Evolutionary conservation across 495 filamentous ascomycete genomes (phyloP).

Genomic region (Poronia punctata): DNA sequence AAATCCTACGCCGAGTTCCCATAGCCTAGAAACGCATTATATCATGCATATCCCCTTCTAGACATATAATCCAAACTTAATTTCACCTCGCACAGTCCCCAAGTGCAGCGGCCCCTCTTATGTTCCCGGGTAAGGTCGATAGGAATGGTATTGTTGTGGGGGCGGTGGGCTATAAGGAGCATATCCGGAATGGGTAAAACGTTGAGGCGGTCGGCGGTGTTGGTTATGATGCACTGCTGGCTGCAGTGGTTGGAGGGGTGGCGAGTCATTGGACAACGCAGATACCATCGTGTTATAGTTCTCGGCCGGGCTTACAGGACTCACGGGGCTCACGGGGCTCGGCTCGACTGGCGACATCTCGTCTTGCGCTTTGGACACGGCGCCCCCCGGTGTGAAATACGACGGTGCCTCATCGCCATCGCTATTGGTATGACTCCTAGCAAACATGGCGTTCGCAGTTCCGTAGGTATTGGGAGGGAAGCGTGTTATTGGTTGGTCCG

Average conservation of each 20-base stretch:
- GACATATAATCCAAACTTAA: constrained; percentile 3
- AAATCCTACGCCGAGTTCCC: constrained; percentile 11
- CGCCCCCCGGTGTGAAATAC: constrained; percentile 9
- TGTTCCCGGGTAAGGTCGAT: constrained; percentile 21
- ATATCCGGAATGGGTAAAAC: constrained; percentile 21
- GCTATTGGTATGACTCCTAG: not conserved
- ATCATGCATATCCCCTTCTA: constrained; percentile 5
- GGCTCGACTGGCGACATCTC: constrained; percentile 19
- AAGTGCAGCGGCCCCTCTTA: not conserved
- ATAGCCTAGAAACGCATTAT: constrained; percentile 7
- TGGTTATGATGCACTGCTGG: constrained; percentile 9
- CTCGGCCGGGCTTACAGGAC: constrained; percentile 18
- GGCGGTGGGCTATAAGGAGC: constrained; percentile 22
- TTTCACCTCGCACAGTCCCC: too few species aligned
- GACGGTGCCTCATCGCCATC: constrained; percentile 6
- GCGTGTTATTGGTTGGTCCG: constrained; percentile 13
- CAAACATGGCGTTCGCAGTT: not conserved
- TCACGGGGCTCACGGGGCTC: constrained; percentile 14
- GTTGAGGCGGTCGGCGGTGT: too few species aligned
- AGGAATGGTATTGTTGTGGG: constrained; percentile 21
- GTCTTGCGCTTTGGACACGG: constrained; percentile 13
- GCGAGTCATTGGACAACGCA: constrained; percentile 23
- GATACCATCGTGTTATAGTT: constrained; percentile 21
- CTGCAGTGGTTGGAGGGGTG: constrained; percentile 16
- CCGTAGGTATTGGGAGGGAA: constrained; percentile 11